phyloP scores from a whole-genome alignment of 2,329 filamentous ascomycete species.

The Lachnellula occidentalis region DNA sequence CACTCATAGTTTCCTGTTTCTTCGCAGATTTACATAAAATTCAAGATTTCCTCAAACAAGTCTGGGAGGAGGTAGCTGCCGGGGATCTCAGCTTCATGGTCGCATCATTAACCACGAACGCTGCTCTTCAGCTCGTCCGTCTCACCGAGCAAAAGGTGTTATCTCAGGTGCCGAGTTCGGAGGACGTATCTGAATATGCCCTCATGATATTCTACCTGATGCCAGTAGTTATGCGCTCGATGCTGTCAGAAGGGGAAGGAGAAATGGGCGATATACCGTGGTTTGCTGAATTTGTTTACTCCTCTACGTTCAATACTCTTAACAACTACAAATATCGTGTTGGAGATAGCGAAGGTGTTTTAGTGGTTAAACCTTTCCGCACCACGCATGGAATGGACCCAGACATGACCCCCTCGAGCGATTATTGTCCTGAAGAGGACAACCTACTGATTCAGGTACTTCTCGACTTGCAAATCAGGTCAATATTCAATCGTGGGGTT shows the following conservation, averaged over 20 bases:
- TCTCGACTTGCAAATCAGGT: background rate
- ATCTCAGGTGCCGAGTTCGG: background rate
- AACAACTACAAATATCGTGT: background rate
- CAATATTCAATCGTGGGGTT: background rate
- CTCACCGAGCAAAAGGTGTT: conserved; percentile 1
- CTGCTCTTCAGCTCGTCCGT: conserved; percentile 1
- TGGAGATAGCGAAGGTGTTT: background rate
- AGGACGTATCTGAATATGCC: background rate
- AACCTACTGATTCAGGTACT: background rate
- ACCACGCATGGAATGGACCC: background rate
- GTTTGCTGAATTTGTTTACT: background rate
- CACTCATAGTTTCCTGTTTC: conserved; percentile 1
- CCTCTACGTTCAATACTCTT: background rate
- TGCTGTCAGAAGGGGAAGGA: background rate
- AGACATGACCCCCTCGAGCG: too few species aligned
- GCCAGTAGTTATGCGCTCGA: background rate
- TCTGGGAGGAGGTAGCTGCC: conserved; percentile 1
- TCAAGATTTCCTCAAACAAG: conserved; percentile 1
- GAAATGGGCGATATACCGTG: too few species aligned
- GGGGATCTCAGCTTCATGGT: conserved; percentile 5
- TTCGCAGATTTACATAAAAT: conserved; percentile 8
- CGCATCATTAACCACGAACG: conserved; percentile 26
- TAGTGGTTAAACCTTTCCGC: background rate
- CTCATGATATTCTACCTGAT: background rate
- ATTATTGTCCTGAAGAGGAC: background rate